Conservation (phyloP, 2,329 filamentous ascomycete species). For the Trichoderma simmonsii region DNA sequence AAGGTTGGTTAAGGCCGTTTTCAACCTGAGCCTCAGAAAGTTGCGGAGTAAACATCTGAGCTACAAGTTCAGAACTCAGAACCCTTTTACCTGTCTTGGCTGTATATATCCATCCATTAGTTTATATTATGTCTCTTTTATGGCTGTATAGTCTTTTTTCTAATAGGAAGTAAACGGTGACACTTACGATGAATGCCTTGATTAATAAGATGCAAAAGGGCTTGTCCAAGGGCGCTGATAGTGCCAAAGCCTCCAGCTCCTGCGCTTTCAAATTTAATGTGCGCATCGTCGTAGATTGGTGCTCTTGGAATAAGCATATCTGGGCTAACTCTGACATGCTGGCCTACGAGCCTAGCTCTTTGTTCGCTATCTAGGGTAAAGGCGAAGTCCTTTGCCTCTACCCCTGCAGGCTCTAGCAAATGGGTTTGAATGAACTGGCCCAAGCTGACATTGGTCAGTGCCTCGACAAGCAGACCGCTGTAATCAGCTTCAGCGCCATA, state of each 20-base stretch:
- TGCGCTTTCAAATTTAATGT: background rate
- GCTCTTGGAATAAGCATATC: background rate
- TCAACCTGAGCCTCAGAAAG: background rate
- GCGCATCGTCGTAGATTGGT: background rate
- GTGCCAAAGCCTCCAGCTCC: background rate
- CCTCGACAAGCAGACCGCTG: background rate
- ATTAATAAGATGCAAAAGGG: background rate
- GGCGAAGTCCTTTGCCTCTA: background rate
- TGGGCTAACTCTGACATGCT: background rate
- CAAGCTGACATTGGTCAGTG: background rate
- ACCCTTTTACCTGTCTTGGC: background rate
- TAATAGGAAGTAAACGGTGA: background rate
- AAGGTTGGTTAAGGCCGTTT: background rate
- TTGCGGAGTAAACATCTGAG: background rate
- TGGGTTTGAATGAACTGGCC: background rate
- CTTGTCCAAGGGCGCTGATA: background rate
- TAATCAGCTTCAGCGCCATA: background rate
- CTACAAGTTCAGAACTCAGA: background rate
- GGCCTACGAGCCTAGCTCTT: background rate
- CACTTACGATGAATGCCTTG: background rate
- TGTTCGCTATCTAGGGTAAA: background rate
- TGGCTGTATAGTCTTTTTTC: background rate
- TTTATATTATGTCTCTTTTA: background rate
- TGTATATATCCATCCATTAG: background rate
- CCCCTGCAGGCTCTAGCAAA: background rate